A percentile compares a stretch with the other conserved stretches of the same genome.
These are phyloP conservation scores for Pichia sp. DNA, from an alignment of 1,139 yeast species.

Conservation along the genomic window DNA sequence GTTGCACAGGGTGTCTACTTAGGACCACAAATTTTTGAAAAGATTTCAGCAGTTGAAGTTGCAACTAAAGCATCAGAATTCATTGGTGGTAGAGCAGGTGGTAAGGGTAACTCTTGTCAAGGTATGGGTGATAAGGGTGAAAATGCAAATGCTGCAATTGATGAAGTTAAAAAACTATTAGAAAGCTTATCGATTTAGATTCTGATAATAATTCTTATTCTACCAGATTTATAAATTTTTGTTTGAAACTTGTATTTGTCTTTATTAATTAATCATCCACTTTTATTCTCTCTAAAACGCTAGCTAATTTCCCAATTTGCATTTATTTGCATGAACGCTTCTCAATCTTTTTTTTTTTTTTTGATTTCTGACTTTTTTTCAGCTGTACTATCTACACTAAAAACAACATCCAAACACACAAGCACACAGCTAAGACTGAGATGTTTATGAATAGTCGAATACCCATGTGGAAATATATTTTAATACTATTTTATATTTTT, in stretches of 20 bases:
- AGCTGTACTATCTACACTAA: no score
- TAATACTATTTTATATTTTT: neutral
- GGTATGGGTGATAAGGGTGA: slow-evolving; percentile 88
- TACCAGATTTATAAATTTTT: neutral
- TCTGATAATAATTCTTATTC: neutral
- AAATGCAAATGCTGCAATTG: slow-evolving; percentile 67
- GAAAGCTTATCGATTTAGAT: slow-evolving; percentile 36
- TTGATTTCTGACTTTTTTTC: neutral
- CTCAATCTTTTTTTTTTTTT: no score
- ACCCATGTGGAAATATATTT: neutral
- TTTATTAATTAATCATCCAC: no score
- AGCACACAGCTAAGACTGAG: neutral
- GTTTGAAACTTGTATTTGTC: neutral
- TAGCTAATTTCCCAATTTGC: no score
- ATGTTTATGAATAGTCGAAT: neutral
- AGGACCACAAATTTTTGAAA: slow-evolving; percentile 60
- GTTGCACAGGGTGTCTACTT: slow-evolving; percentile 95
- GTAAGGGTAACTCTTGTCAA: slow-evolving; percentile 93
- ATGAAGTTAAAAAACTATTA: slow-evolving; percentile 55
- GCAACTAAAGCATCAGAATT: slow-evolving; percentile 62
- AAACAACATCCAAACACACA: neutral
- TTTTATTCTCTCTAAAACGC: no score
- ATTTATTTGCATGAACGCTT: no score
- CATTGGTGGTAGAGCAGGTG: slow-evolving; percentile 98
- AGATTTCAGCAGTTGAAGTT: slow-evolving; percentile 67